phyloP scores from a whole-genome alignment of 345 rosid genomes.

The Citrus cavaleriei region DNA sequence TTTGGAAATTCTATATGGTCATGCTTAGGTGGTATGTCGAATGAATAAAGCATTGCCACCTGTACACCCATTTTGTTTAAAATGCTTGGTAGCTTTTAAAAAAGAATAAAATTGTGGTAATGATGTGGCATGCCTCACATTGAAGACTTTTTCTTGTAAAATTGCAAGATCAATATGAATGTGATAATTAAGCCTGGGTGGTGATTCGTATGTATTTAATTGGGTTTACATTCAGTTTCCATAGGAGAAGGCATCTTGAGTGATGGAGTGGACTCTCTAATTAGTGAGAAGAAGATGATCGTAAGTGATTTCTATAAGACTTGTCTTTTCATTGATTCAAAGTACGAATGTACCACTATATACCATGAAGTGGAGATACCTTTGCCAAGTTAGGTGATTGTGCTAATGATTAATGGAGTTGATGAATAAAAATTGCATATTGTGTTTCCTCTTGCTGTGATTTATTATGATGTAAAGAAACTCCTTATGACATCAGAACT shows the following conservation, averaged over 20 bases:
- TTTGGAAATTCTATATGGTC: neutral
- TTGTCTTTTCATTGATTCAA: neutral
- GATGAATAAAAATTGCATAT: neutral
- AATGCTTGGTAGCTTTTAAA: too few species aligned
- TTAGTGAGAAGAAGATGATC: neutral
- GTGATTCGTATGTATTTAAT: neutral
- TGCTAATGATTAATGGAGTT: neutral
- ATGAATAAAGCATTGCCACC: neutral
- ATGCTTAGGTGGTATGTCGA: neutral
- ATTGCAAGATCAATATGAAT: neutral
- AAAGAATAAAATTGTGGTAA: neutral
- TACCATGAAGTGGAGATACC: neutral
- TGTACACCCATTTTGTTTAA: neutral
- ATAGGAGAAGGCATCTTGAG: neutral
- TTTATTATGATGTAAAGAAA: neutral
- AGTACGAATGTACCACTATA: neutral
- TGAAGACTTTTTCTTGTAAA: neutral
- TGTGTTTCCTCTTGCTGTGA: neutral
- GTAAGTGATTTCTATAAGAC: neutral
- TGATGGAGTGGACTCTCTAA: neutral
- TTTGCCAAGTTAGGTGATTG: neutral
- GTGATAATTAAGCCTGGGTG: neutral
- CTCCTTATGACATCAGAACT: neutral
- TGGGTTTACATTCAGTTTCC: neutral
- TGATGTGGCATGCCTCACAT: neutral